A percentile compares a stretch with the other conserved stretches of the same genome.
These are phyloP conservation scores for Spatholobus suberectus DNA, from an alignment of 306 rosid genomes.

Conservation along the genomic window DNA sequence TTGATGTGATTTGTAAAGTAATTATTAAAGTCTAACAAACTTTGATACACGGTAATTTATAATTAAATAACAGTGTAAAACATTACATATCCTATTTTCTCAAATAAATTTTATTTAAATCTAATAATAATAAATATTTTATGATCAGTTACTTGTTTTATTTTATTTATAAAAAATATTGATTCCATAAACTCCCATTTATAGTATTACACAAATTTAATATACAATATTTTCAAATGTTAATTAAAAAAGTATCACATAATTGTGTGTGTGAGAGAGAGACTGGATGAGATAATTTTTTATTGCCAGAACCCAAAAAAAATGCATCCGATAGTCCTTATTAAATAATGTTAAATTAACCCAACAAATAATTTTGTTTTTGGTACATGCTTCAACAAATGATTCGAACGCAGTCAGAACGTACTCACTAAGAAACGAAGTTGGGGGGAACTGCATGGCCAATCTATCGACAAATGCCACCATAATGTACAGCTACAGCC, in stretches of 20 bases:
- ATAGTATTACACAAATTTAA: not conserved
- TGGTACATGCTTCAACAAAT: not conserved
- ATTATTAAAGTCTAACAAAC: too few species aligned
- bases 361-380: not conserved
- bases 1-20: too few species aligned
- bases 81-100: too few species aligned
- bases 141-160: not conserved
- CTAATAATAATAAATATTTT: not conserved
- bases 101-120: not conserved
- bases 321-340: not conserved
- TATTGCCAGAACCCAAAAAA: not conserved
- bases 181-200: not conserved
- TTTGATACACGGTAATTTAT: too few species aligned
- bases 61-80: too few species aligned
- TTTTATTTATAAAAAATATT: not conserved
- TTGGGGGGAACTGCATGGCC: not conserved
- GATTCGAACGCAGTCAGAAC: not conserved
- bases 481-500: conserved; percentile 16
- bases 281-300: not conserved
- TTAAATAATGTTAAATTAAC: not conserved
- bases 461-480: conserved; percentile 9
- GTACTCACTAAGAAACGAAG: not conserved
- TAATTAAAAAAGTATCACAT: not conserved
- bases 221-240: not conserved
- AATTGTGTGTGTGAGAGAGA: too few species aligned